Conservation (phyloP, 208 protist species). For the Leishmania tropica region DNA sequence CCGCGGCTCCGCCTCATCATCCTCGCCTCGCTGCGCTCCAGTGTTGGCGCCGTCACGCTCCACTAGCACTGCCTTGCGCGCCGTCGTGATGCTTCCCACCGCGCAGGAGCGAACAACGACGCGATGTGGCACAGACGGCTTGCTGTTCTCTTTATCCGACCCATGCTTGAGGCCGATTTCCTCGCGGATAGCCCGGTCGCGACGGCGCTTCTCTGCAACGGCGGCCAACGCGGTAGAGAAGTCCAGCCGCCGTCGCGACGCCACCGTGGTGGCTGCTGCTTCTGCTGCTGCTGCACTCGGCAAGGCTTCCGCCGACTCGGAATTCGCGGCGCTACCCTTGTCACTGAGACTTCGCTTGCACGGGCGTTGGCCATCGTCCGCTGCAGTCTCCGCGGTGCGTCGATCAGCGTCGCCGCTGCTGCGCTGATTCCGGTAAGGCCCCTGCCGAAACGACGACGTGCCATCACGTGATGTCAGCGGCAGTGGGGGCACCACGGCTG, state of each 20-base stretch:
- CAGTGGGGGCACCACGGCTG: slow-evolving; percentile 11
- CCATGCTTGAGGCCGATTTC: neutral
- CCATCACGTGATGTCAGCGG: slow-evolving; percentile 12
- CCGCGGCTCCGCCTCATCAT: slow-evolving; percentile 33
- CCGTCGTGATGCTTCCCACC: slow-evolving; percentile 24
- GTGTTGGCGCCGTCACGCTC: neutral
- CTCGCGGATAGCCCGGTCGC: slow-evolving; percentile 25
- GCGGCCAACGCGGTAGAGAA: slow-evolving; percentile 41
- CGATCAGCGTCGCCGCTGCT: slow-evolving; percentile 2
- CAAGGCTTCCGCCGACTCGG: neutral
- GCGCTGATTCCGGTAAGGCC: neutral
- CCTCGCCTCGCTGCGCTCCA: slow-evolving; percentile 5
- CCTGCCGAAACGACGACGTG: neutral
- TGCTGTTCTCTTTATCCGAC: slow-evolving; percentile 21
- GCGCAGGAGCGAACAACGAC: slow-evolving; percentile 21
- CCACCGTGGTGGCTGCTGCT: neutral
- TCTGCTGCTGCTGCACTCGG: neutral
- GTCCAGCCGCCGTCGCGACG: slow-evolving; percentile 36
- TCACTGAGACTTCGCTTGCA: neutral
- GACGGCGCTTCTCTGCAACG: slow-evolving; percentile 46
- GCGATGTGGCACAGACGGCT: slow-evolving; percentile 1
- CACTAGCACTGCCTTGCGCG: neutral
- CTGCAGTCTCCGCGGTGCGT: neutral
- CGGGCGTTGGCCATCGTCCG: neutral
- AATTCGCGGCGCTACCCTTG: neutral